Evolutionary conservation across 441 rosid genomes (phyloP).

Genomic region (Raphanus hybrid): DNA sequence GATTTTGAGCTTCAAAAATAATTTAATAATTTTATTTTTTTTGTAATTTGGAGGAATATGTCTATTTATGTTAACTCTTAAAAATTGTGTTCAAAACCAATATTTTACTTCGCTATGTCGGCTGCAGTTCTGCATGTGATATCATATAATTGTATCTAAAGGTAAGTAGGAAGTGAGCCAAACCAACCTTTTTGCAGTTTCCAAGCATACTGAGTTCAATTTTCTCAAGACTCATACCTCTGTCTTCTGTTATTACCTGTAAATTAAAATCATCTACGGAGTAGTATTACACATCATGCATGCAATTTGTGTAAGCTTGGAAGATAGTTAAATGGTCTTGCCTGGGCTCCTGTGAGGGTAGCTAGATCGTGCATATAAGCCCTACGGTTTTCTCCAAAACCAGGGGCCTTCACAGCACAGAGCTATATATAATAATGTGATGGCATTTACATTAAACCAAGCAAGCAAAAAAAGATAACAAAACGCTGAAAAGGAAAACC

Average conservation of each 20-base stretch:
- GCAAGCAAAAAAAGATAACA: slow-evolving; percentile 3
- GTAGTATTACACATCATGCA: not conserved
- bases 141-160: not conserved
- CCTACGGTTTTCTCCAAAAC: slow-evolving; percentile 80
- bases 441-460: slow-evolving; percentile 12
- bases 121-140: not conserved
- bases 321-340: not conserved
- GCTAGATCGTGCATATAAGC: slow-evolving; percentile 5
- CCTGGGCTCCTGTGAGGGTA: slow-evolving; percentile 4
- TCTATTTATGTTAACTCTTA: not conserved
- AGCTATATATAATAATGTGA: slow-evolving; percentile 48
- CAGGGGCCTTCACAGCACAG: slow-evolving; percentile 86
- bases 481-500: not conserved
- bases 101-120: not conserved
- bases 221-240: slow-evolving; percentile 74
- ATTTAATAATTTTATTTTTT: not conserved
- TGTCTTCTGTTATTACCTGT: slow-evolving; percentile 78
- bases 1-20: not conserved
- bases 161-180: not conserved
- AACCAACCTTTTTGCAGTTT: slow-evolving; percentile 71
- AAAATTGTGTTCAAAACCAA: not conserved
- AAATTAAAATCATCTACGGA: not conserved
- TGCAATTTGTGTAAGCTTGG: not conserved
- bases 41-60: not conserved
- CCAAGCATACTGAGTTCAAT: slow-evolving; percentile 77